phyloP scores from a whole-genome alignment of 257 asterid genomes.

The Penstemon davidsonii region DNA sequence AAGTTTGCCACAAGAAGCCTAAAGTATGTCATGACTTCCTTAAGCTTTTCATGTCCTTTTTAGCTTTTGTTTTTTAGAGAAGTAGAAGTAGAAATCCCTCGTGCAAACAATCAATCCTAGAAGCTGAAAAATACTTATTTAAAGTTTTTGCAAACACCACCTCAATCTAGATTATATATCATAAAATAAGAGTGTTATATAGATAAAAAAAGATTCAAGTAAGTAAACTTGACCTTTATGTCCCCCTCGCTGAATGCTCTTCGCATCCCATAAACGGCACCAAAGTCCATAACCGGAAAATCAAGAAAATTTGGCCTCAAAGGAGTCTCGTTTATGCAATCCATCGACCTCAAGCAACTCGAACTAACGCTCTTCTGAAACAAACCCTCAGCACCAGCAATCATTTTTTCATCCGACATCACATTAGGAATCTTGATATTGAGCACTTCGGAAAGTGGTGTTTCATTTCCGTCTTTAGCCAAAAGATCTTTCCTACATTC shows the following conservation, averaged over 20 bases:
- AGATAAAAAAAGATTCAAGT: constrained; percentile 10
- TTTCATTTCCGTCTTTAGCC: constrained; percentile 76
- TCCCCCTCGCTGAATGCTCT: constrained; percentile 95
- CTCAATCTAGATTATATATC: too few species aligned
- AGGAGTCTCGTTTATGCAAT: constrained; percentile 45
- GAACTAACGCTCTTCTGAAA: constrained; percentile 73
- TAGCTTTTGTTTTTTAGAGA: too few species aligned
- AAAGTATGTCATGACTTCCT: too few species aligned
- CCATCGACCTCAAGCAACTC: constrained; percentile 62
- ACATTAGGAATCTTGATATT: constrained; percentile 45
- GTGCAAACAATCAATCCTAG: too few species aligned
- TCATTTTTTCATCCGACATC: constrained; percentile 42
- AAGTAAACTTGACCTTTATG: constrained; percentile 62
- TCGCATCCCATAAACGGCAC: constrained; percentile 72
- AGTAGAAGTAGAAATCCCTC: too few species aligned
- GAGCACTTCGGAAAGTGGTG: constrained; percentile 56
- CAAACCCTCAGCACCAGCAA: constrained; percentile 37
- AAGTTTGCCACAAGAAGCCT: too few species aligned
- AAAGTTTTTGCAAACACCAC: too few species aligned
- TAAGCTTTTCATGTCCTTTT: too few species aligned
- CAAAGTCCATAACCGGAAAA: constrained; percentile 66
- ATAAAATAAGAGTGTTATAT: constrained; percentile 5
- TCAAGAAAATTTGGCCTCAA: constrained; percentile 75
- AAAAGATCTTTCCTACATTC: constrained; percentile 87
- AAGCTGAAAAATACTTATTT: too few species aligned